A percentile compares a stretch with the other conserved stretches of the same genome.
Conservation (phyloP, 108 stramenopile species). For the Skeletonema marinoi region DNA sequence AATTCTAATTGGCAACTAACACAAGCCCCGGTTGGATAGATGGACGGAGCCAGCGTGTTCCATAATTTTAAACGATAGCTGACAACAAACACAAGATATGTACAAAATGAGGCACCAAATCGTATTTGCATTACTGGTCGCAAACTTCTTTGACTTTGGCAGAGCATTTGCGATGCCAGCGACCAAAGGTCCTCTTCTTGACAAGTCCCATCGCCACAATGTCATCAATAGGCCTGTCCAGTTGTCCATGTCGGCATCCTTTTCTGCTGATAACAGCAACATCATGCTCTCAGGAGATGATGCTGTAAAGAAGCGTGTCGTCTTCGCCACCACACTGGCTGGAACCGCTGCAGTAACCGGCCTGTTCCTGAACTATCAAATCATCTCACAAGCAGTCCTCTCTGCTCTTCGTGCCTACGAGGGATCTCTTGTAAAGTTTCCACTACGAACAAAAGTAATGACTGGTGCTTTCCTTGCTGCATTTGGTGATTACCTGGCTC, state of each 20-base stretch:
- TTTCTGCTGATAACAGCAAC: background rate
- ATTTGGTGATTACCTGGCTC: slow-evolving; percentile 57
- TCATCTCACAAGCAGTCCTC: background rate
- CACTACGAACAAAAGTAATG: slow-evolving; percentile 35
- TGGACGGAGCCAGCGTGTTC: background rate
- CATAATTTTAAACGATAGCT: background rate
- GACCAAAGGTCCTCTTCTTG: background rate
- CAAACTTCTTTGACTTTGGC: background rate
- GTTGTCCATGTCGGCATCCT: background rate
- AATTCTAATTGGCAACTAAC: background rate
- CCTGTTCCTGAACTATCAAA: background rate
- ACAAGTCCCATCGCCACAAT: background rate
- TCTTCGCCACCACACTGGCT: background rate
- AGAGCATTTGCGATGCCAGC: background rate
- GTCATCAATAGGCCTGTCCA: background rate
- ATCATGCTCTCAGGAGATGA: background rate
- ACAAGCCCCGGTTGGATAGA: too few species aligned
- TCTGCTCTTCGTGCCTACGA: slow-evolving; percentile 27
- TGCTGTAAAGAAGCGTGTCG: background rate
- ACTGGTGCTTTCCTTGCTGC: slow-evolving; percentile 43
- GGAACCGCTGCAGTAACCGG: background rate
- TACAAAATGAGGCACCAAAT: background rate
- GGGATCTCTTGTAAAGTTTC: slow-evolving; percentile 19
- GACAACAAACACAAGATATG: background rate
- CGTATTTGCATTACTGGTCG: background rate